phyloP scores from a whole-genome alignment of 2,329 filamentous ascomycete genomes.

The Alternaria incomplexa region DNA sequence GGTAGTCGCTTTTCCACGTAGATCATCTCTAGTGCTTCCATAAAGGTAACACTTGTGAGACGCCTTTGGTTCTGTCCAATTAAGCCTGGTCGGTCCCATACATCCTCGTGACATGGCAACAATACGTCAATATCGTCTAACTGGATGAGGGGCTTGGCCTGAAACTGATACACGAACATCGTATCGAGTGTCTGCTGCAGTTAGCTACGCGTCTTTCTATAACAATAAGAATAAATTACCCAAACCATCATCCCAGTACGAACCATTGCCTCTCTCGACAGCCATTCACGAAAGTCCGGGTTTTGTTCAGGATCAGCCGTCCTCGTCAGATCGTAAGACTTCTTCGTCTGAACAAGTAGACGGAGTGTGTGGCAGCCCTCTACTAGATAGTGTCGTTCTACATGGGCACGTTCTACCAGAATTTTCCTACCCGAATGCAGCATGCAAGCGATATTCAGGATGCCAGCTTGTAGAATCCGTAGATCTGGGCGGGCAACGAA shows the following conservation, averaged over 20 bases:
- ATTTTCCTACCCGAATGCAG: conserved; percentile 13
- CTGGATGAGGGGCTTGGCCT: conserved; percentile 13
- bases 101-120: conserved; percentile 15
- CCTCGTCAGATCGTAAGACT: neutral
- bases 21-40: conserved; percentile 50
- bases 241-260: conserved; percentile 15
- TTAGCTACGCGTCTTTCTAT: neutral
- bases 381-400: conserved; percentile 3
- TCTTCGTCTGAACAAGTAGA: neutral
- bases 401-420: conserved; percentile 3
- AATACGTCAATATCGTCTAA: conserved; percentile 8
- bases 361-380: conserved; percentile 9
- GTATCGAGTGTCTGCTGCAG: conserved; percentile 1
- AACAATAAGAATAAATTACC: neutral
- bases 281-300: neutral
- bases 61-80: neutral
- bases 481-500: neutral
- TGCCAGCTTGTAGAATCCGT: conserved; percentile 11
- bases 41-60: conserved; percentile 1
- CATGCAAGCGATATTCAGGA: conserved; percentile 14
- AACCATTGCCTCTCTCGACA: conserved; percentile 1
- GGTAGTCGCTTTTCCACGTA: conserved; percentile 59
- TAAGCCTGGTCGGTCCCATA: conserved; percentile 10
- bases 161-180: conserved; percentile 14
- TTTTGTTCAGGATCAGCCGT: neutral